Conservation (phyloP, 2,329 filamentous ascomycete genomes). For the Sporothrix pseudoabietina region DNA sequence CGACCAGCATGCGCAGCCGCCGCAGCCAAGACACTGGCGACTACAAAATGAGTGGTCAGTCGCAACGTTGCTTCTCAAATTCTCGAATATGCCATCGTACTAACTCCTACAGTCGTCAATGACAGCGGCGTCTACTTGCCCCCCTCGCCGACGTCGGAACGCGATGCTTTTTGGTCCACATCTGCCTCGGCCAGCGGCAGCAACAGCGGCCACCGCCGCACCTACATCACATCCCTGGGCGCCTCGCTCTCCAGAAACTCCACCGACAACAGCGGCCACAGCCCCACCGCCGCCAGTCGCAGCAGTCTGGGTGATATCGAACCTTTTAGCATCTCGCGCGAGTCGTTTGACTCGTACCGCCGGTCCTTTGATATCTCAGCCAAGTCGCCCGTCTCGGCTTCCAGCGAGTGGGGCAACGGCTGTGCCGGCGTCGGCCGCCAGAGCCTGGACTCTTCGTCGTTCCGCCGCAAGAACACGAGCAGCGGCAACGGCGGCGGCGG, state of each 20-base stretch:
- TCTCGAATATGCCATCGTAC: neutral
- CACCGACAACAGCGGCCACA: conserved; percentile 59
- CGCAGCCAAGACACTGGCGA: conserved; percentile 65
- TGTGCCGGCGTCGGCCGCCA: conserved; percentile 61
- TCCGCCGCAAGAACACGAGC: neutral
- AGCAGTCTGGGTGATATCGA: conserved; percentile 71
- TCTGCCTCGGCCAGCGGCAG: neutral
- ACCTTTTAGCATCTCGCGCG: conserved; percentile 90
- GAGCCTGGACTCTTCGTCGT: conserved; percentile 72
- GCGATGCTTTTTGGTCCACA: conserved; percentile 71
- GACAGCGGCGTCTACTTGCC: conserved; percentile 94
- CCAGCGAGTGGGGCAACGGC: conserved; percentile 45
- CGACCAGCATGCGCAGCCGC: conserved; percentile 63
- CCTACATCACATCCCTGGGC: conserved; percentile 14
- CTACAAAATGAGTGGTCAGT: conserved; percentile 78
- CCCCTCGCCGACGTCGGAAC: conserved; percentile 84
- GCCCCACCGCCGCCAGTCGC: conserved; percentile 43
- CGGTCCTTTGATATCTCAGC: conserved; percentile 95
- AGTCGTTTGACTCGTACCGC: conserved; percentile 96
- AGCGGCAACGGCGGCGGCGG: neutral
- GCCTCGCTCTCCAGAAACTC: conserved; percentile 56
- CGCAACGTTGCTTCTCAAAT: no score
- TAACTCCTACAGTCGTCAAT: conserved; percentile 72
- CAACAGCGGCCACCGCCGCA: conserved; percentile 18
- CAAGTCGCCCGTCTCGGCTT: conserved; percentile 69